Percentiles rank a stretch among this genome's conserved stretches.
Conservation (phyloP, 805 yeast genomes). For the Candida suzukii region DNA sequence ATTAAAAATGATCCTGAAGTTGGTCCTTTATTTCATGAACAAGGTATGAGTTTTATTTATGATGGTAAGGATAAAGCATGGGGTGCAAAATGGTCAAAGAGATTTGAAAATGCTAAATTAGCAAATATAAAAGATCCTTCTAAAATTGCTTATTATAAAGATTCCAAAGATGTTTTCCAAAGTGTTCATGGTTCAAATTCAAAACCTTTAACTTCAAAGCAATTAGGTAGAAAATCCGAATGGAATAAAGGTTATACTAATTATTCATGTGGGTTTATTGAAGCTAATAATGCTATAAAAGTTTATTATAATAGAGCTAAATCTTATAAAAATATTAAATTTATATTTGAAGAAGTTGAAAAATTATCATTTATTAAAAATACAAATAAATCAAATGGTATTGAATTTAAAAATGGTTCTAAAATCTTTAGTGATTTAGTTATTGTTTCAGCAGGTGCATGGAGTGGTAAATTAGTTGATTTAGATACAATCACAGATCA, state of each 20-base stretch:
- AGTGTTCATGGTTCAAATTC: slow-evolving; percentile 6
- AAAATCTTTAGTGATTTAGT: slow-evolving; percentile 9
- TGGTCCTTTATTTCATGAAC: slow-evolving; percentile 15
- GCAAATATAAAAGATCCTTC: slow-evolving; percentile 7
- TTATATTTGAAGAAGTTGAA: slow-evolving; percentile 14
- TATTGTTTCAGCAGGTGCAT: slow-evolving; percentile 20
- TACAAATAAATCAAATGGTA: slow-evolving; percentile 10
- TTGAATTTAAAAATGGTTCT: slow-evolving; percentile 9
- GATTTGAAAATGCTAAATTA: slow-evolving; percentile 10
- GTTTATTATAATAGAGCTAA: slow-evolving; percentile 18
- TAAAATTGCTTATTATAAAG: slow-evolving; percentile 6
- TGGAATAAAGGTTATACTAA: slow-evolving; percentile 20
- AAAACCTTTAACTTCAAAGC: not conserved
- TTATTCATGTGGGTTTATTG: slow-evolving; percentile 17
- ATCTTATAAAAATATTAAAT: slow-evolving; percentile 7
- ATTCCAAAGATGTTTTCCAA: not conserved
- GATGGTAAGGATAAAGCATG: slow-evolving; percentile 18
- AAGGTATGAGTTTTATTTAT: slow-evolving; percentile 18
- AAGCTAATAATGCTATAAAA: slow-evolving; percentile 15
- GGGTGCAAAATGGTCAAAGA: slow-evolving; percentile 13
- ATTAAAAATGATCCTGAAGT: slow-evolving; percentile 15
- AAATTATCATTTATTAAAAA: slow-evolving; percentile 6
- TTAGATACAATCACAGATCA: slow-evolving; percentile 10
- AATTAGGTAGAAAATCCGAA: slow-evolving; percentile 4
- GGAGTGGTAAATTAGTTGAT: slow-evolving; percentile 19